phyloP scores from a whole-genome alignment of 495 filamentous ascomycete genomes.

The Parathielavia hyrcaniae region DNA sequence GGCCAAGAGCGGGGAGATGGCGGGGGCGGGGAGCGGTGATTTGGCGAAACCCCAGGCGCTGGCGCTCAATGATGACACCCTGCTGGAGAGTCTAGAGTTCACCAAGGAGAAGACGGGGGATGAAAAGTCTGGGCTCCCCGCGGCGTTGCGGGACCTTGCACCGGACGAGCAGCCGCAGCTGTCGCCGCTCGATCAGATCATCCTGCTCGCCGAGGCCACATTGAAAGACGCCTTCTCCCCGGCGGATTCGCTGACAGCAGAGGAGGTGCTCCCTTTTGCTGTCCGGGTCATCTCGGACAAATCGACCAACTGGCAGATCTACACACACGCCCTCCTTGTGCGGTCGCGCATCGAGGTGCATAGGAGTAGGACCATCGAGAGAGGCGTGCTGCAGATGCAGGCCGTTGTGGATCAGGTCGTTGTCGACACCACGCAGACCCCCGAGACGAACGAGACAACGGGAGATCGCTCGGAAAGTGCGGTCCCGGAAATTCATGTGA shows the following conservation, averaged over 20 bases:
- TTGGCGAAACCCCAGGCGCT: slow-evolving; percentile 55
- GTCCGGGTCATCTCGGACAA: slow-evolving; percentile 81
- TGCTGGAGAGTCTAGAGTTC: slow-evolving; percentile 82
- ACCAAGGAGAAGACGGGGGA: slow-evolving; percentile 42
- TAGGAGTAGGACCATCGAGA: slow-evolving; percentile 74
- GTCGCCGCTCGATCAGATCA: slow-evolving; percentile 72
- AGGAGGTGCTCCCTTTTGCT: slow-evolving; percentile 88
- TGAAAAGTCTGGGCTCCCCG: slow-evolving; percentile 49
- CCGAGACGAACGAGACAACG: slow-evolving; percentile 17
- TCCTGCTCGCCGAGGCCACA: slow-evolving; percentile 76
- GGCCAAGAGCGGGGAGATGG: slow-evolving; percentile 58
- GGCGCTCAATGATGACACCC: slow-evolving; percentile 83
- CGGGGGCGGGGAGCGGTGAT: not conserved
- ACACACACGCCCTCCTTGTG: slow-evolving; percentile 85
- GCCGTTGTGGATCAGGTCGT: slow-evolving; percentile 94
- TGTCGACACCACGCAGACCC: slow-evolving; percentile 62
- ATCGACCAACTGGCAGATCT: slow-evolving; percentile 95
- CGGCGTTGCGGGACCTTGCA: slow-evolving; percentile 54
- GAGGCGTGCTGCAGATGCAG: slow-evolving; percentile 88
- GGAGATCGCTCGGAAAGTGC: slow-evolving; percentile 17
- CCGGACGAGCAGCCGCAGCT: slow-evolving; percentile 79
- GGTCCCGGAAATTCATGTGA: slow-evolving; percentile 40
- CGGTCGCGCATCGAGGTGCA: slow-evolving; percentile 85
- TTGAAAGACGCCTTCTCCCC: slow-evolving; percentile 82
- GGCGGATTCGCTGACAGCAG: slow-evolving; percentile 74